Percentiles rank a stretch among this genome's conserved stretches.
These are phyloP conservation scores for Leishmania braziliensis DNA, from an alignment of 208 protist species.

Conservation along the genomic window DNA sequence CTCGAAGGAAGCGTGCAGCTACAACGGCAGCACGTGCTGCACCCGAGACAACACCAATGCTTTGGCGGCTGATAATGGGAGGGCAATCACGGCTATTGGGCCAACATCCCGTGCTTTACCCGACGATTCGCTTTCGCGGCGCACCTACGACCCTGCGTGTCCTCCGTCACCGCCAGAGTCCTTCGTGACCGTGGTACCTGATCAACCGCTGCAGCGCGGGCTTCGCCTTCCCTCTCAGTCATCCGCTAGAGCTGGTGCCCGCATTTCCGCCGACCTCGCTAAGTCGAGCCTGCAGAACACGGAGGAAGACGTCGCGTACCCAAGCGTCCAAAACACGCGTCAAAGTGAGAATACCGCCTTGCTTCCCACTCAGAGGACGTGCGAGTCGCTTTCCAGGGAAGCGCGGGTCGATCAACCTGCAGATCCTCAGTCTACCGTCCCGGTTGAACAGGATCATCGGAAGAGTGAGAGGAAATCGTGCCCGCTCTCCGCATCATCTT, in stretches of 20 bases:
- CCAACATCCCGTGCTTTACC: not conserved
- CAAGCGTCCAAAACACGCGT: not conserved
- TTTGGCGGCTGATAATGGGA: not conserved
- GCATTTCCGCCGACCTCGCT: not conserved
- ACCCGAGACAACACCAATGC: not conserved
- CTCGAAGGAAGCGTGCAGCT: not conserved
- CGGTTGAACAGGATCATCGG: not conserved
- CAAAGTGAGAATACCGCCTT: not conserved
- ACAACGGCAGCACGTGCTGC: not conserved
- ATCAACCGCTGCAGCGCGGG: no score
- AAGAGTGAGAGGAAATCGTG: not conserved
- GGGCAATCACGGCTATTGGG: not conserved
- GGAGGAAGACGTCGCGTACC: not conserved
- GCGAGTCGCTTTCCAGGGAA: not conserved
- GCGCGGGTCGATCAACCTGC: not conserved
- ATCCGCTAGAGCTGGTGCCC: not conserved
- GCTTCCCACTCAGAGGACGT: not conserved
- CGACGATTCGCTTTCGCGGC: not conserved
- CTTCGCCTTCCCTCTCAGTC: not conserved
- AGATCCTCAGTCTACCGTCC: not conserved
- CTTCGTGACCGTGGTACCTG: no score
- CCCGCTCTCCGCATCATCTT: no score
- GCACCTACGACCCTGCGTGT: not conserved
- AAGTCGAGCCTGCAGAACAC: not conserved
- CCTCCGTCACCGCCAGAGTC: not conserved